A percentile compares a stretch with the other conserved stretches of the same genome.
Evolutionary conservation across 2,329 filamentous ascomycete genomes (phyloP).

Genomic region (Sclerotinia glacialis): DNA sequence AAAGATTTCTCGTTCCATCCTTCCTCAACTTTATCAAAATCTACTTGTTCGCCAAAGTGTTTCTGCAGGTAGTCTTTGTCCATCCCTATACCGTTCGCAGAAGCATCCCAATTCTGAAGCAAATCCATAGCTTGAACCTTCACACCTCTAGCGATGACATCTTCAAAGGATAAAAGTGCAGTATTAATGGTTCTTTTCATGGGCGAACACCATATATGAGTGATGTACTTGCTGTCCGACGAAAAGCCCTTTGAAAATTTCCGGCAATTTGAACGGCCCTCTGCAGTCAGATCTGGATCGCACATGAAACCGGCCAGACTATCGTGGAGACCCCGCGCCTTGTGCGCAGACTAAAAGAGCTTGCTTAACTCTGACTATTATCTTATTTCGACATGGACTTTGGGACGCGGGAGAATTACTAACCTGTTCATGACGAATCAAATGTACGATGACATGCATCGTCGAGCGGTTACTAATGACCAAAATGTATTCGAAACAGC

Average conservation of each 20-base stretch:
- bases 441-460: not conserved
- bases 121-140: slow-evolving; percentile 1
- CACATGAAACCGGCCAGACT: not conserved
- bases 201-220: not conserved
- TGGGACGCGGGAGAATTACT: not conserved
- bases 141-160: not conserved
- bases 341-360: not conserved
- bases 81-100: not conserved
- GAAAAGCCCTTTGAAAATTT: not conserved
- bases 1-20: not conserved
- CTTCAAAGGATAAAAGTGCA: not conserved
- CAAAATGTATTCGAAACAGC: not conserved
- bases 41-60: not conserved
- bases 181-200: slow-evolving; percentile 5
- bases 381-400: not conserved
- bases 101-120: not conserved
- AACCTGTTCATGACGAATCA: not conserved
- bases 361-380: not conserved
- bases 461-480: not conserved
- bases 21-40: not conserved
- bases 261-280: not conserved
- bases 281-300: not conserved
- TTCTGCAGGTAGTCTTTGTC: not conserved
- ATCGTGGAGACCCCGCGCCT: no score
- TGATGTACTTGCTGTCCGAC: not conserved